Evolutionary conservation across 1,284 basidiomycete genomes (phyloP).

Genomic region (Ustilago shanxiensis): DNA sequence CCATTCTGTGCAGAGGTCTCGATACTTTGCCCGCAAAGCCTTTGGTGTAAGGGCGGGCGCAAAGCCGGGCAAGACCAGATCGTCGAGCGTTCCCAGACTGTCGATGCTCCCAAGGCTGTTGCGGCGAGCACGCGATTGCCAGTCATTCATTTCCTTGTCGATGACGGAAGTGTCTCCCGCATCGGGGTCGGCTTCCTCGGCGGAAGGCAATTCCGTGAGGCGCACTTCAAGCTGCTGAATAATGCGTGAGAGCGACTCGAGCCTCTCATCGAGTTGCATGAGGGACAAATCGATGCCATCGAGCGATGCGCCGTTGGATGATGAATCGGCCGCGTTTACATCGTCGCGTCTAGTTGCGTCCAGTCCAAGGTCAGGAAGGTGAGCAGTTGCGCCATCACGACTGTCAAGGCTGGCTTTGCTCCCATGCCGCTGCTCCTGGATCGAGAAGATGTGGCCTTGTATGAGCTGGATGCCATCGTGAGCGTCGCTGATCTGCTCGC

Average conservation of each 20-base stretch:
- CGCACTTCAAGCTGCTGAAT: conserved; percentile 56
- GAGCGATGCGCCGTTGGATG: conserved; percentile 3
- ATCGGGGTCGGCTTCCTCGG: neutral
- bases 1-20: conserved; percentile 76
- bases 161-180: conserved; percentile 41
- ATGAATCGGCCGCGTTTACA: neutral
- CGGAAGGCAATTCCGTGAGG: conserved; percentile 18
- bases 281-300: conserved; percentile 83
- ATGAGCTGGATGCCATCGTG: conserved; percentile 40
- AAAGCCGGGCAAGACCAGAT: conserved; percentile 40
- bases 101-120: conserved; percentile 38
- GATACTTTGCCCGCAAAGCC: conserved; percentile 32
- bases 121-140: conserved; percentile 24
- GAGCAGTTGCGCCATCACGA: neutral
- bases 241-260: conserved; percentile 75
- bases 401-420: conserved; percentile 1
- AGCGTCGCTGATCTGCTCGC: conserved; percentile 44
- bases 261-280: conserved; percentile 81
- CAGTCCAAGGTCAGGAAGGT: neutral
- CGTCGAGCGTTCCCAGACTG: conserved; percentile 48
- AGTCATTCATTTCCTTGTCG: conserved; percentile 35
- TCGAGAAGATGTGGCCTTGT: conserved; percentile 52
- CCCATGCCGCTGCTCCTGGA: conserved; percentile 57
- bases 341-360: neutral
- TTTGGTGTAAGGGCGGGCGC: conserved; percentile 31